A percentile compares a stretch with the other conserved stretches of the same genome.
Conservation (phyloP, 1,139 yeast species). For the Kluyveromyces sp. region DNA sequence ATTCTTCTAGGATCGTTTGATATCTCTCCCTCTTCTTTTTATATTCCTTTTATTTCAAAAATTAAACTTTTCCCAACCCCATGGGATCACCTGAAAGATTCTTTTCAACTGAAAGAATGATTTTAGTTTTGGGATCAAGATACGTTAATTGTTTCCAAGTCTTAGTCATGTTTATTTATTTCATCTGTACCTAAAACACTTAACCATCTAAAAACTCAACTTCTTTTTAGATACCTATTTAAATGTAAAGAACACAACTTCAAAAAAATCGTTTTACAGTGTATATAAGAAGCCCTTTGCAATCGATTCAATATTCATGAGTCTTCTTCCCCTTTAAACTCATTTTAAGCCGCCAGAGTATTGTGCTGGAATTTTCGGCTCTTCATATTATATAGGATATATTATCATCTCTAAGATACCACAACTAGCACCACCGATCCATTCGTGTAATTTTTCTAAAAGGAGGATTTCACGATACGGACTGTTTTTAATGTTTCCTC, state of each 20-base stretch:
- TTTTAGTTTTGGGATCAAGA: constrained; percentile 3
- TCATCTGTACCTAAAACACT: constrained; percentile 3
- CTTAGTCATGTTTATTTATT: constrained; percentile 6
- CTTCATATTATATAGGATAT: no score
- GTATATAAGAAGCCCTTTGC: no score
- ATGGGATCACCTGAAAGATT: neutral
- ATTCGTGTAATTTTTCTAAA: no score
- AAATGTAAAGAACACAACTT: neutral
- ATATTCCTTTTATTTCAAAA: neutral
- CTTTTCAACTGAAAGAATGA: neutral
- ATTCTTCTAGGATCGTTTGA: neutral
- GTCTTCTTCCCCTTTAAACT: no score
- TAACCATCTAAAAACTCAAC: neutral
- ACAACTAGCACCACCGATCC: no score
- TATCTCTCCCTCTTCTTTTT: neutral
- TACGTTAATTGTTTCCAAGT: constrained; percentile 5
- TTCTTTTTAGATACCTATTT: neutral
- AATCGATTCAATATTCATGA: no score
- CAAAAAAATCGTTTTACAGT: no score
- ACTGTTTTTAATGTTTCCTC: no score
- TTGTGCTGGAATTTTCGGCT: no score
- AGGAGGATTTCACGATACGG: no score
- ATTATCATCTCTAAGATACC: no score
- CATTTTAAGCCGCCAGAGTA: no score
- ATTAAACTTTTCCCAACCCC: neutral